Conservation (phyloP, 495 filamentous ascomycete species). For the Podospora pseudocomata region DNA sequence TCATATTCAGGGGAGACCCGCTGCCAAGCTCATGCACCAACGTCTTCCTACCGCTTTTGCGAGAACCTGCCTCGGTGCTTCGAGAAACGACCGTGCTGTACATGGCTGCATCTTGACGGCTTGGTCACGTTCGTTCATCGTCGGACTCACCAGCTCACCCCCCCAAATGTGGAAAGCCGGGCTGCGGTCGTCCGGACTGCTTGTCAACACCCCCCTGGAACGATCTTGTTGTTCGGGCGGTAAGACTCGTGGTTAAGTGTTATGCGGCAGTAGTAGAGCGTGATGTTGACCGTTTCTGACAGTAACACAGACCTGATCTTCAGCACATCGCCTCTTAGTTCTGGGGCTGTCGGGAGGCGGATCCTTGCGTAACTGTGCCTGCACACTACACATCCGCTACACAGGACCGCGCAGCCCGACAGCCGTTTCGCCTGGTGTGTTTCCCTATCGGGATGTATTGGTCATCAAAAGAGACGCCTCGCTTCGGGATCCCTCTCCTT, state of each 20-base stretch:
- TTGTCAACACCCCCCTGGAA: neutral
- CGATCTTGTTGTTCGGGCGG: neutral
- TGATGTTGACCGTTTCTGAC: neutral
- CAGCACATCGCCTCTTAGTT: neutral
- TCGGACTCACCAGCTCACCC: neutral
- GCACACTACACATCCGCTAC: neutral
- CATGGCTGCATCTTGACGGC: neutral
- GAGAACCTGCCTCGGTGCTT: neutral
- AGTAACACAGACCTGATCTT: neutral
- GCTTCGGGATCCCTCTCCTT: neutral
- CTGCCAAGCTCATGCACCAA: neutral
- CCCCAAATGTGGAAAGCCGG: neutral
- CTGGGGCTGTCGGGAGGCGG: neutral
- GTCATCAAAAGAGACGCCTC: neutral
- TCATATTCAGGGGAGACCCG: neutral
- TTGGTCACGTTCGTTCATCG: neutral
- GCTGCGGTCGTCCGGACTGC: neutral
- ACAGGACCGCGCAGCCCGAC: neutral
- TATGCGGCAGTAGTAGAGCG: too few relatives aligned
- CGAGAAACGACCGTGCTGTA: neutral
- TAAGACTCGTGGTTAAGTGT: too few relatives aligned
- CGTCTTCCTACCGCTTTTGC: neutral
- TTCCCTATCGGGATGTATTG: neutral
- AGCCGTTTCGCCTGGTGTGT: neutral
- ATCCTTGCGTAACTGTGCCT: neutral